Percentiles rank a stretch among this genome's conserved stretches.
These are phyloP conservation scores for Candida stauntonica DNA, from an alignment of 805 yeast genomes.

Conservation along the genomic window DNA sequence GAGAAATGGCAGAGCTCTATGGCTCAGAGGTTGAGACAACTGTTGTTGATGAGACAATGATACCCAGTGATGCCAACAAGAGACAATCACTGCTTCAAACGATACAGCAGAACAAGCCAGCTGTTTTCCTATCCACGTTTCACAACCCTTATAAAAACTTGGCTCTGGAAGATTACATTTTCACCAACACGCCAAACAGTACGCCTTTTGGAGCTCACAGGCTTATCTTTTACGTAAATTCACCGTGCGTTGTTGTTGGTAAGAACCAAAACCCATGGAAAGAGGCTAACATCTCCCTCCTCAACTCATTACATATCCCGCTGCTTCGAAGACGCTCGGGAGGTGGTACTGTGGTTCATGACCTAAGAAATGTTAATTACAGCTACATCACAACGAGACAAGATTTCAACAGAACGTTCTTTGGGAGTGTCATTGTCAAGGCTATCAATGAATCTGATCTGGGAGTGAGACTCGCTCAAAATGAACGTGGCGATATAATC, in stretches of 20 bases:
- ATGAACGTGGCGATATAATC: constrained; percentile 77
- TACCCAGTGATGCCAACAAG: no score
- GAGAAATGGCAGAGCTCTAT: constrained; percentile 30
- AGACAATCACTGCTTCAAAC: constrained; percentile 20
- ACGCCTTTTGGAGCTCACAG: constrained; percentile 35
- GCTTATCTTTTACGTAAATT: constrained; percentile 68
- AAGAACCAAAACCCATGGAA: constrained; percentile 95
- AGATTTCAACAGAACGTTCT: constrained; percentile 50
- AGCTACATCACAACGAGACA: constrained; percentile 70
- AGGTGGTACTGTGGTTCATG: constrained; percentile 97
- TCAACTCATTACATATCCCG: constrained; percentile 51
- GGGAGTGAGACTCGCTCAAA: constrained; percentile 40
- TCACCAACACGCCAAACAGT: constrained; percentile 50
- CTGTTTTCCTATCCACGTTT: constrained; percentile 54
- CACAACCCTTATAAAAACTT: constrained; percentile 70
- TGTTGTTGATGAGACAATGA: background rate
- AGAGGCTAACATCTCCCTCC: constrained; percentile 63
- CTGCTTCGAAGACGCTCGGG: constrained; percentile 80
- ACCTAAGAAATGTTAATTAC: constrained; percentile 81
- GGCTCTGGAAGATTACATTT: constrained; percentile 78
- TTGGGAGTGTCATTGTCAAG: constrained; percentile 36
- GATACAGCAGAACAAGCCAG: constrained; percentile 34
- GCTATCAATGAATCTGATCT: constrained; percentile 19
- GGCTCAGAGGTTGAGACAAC: constrained; percentile 15
- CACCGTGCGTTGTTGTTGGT: constrained; percentile 89